Conservation (phyloP, 257 asterid species). For the Solanum rostratum region DNA sequence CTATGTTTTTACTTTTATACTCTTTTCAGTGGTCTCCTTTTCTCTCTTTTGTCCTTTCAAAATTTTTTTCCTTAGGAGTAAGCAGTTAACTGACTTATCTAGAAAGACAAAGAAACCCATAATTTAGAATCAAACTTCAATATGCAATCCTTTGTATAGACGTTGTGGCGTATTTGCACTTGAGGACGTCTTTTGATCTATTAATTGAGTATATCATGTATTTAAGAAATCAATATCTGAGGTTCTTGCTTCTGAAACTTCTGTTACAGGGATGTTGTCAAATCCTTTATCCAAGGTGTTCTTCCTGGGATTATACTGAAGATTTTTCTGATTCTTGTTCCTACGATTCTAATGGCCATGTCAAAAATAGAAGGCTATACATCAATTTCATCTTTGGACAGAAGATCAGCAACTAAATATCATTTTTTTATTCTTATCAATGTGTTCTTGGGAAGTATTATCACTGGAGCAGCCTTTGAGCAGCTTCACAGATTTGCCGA, state of each 20-base stretch:
- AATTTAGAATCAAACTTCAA: neutral
- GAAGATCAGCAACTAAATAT: slow-evolving; percentile 15
- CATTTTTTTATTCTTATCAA: slow-evolving; percentile 5
- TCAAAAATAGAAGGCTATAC: slow-evolving; percentile 16
- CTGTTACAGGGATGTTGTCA: slow-evolving; percentile 8
- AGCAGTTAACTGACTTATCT: neutral
- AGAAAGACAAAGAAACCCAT: neutral
- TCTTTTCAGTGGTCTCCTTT: neutral
- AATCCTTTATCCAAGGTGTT: slow-evolving; percentile 16
- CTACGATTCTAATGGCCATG: slow-evolving; percentile 12
- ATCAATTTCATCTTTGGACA: slow-evolving; percentile 13
- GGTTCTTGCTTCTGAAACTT: neutral
- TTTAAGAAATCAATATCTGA: neutral
- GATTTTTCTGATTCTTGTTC: slow-evolving; percentile 10
- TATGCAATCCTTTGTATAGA: too few relatives aligned
- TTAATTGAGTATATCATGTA: neutral
- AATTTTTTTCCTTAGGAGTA: neutral
- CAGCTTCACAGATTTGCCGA: slow-evolving; percentile 7
- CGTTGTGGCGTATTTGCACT: neutral
- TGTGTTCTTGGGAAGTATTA: slow-evolving; percentile 12
- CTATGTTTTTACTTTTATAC: neutral
- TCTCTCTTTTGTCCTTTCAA: neutral
- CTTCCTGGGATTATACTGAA: slow-evolving; percentile 13
- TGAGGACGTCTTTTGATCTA: neutral
- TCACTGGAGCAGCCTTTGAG: slow-evolving; percentile 16